phyloP scores from a whole-genome alignment of 495 filamentous ascomycete genomes.

The Pseudoneurospora amorphoporcata region DNA sequence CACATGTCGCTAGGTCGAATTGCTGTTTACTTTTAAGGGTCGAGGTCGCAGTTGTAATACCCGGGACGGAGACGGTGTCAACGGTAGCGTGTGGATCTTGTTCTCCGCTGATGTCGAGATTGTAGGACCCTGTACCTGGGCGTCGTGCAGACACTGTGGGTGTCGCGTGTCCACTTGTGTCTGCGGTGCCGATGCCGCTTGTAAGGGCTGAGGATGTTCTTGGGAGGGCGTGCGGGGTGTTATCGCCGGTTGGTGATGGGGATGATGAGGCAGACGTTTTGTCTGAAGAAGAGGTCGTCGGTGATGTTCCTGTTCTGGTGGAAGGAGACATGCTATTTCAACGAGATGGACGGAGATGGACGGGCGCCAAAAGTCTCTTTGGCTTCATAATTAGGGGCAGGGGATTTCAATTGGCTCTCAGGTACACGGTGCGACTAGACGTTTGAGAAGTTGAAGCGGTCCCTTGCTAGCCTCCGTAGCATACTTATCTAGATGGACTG shows the following conservation, averaged over 20 bases:
- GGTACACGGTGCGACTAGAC: background rate
- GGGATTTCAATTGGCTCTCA: background rate
- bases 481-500: background rate
- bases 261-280: background rate
- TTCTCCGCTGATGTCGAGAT: background rate
- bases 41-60: background rate
- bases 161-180: slow-evolving; percentile 7
- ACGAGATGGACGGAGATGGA: background rate
- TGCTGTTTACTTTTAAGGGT: background rate
- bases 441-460: background rate
- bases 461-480: background rate
- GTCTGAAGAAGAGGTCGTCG: background rate
- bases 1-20: background rate
- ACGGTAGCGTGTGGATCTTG: background rate
- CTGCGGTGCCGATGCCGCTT: background rate
- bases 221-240: background rate
- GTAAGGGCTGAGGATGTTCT: background rate
- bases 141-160: background rate
- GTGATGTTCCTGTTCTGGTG: background rate
- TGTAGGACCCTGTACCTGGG: background rate
- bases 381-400: background rate
- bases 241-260: background rate
- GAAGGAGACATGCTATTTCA: background rate
- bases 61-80: background rate
- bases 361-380: background rate